Evolutionary conservation across 176 grass and related monocot genomes (phyloP), one percentile per base, ranked within the genome.

Genomic region (Carex scoparia): DNA sequence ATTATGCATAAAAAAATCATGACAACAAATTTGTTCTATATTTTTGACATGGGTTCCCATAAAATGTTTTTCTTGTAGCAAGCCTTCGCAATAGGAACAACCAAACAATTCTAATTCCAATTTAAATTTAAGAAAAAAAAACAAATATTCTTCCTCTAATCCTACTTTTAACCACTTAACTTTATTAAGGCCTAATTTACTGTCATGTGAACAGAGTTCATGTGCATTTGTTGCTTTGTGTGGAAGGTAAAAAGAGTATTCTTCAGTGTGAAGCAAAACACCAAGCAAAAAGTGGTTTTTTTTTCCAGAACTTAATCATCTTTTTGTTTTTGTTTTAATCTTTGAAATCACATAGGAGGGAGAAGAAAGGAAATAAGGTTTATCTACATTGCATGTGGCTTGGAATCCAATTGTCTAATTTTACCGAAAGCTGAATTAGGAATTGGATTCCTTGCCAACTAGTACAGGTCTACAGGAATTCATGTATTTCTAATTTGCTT

Each of bases 361-460:
- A 53, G 28, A 75, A 54, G 23, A 51, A 28, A 53, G 54, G 10
- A 49, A 75, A 49, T 6, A 51, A 75, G 4, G 48, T 75, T 75
- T 75, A 75, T 75, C 4, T 54, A 53, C 44, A 75, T n/a, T 13
- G 12, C 49, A 56, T 77, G 48, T 77, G 46, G 48, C 5, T 54
- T 54, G 46, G 72, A 76, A 76, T 76, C 72, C 8, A 54, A 51
- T 27, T 54, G 27, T 76, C 48, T 76, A 55, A 30, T 55, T 53
- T 76, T 76, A 76, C 72, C 72, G 19, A 77, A 77, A 77, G 48
- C 10, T 32, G 23, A 23, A 23, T 23, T 48, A 55, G 4, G 72
- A 77, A 77, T 77, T 55, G 48, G 72, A 77, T 77, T 77, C 72
- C 19, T 77, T 77, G 72, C 27, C 72, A 55, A 55, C 72, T 27